A percentile compares a stretch with the other conserved stretches of the same genome.
phyloP scores from a whole-genome alignment of 75 land plant genomes.

The Azolla pinnata region DNA sequence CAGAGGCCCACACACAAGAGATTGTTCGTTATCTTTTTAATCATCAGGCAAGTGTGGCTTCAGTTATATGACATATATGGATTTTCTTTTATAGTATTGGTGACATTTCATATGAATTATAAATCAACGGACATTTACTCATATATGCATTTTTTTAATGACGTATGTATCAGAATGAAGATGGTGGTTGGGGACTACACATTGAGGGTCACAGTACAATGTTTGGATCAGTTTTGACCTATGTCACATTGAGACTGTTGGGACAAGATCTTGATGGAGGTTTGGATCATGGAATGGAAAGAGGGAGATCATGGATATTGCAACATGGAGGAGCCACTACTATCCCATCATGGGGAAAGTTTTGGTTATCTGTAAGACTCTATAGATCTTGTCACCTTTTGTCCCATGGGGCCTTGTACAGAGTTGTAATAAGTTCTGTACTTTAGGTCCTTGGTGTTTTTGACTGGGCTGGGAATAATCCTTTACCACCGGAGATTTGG shows the following conservation, averaged over 20 bases:
- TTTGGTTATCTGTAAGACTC: constrained; percentile 79
- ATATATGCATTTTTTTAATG: too few species aligned
- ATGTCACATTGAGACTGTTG: constrained; percentile 85
- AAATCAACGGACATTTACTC: too few species aligned
- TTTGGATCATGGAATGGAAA: constrained; percentile 57
- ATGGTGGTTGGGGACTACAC: constrained; percentile 99
- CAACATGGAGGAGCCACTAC: constrained; percentile 77
- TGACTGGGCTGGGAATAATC: constrained; percentile 95
- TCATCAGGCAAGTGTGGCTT: constrained; percentile 59
- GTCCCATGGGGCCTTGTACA: constrained; percentile 93
- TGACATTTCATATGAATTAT: too few species aligned
- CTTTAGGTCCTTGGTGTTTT: constrained; percentile 80
- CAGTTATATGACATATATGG: too few species aligned
- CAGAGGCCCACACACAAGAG: constrained; percentile 68
- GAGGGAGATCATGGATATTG: constrained; percentile 73
- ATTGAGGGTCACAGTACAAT: constrained; percentile 91
- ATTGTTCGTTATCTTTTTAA: constrained; percentile 80
- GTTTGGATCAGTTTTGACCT: constrained; percentile 78
- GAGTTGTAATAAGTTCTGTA: constrained; percentile 40
- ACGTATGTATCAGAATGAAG: constrained; percentile 62
- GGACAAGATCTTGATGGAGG: constrained; percentile 70
- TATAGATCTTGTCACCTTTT: constrained; percentile 3
- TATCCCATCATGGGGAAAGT: constrained; percentile 97
- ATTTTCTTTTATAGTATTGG: too few species aligned
- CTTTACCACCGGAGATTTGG: constrained; percentile 90